Evolutionary conservation across 441 rosid species (phyloP), one percentile per base, ranked within the genome.

Genomic region (Adansonia madagascariensis): DNA sequence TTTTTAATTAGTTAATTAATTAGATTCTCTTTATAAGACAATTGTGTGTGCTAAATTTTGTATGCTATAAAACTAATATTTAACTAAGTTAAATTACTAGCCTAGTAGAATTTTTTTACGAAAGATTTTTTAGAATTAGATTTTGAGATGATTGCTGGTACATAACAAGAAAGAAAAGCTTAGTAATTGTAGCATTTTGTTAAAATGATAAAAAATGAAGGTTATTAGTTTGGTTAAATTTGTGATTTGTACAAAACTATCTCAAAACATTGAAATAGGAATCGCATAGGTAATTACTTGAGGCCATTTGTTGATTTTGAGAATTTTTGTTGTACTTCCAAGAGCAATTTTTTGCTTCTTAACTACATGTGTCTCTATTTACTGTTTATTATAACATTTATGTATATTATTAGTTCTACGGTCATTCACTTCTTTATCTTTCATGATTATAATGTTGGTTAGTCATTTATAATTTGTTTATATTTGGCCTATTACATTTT

Each of bases 151-250:
- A 68, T 24, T 22, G 1, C 43, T 49, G 59, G 20, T 20, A 46
- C 72, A 46, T 67, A 47, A 49, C 61, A 57, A 57, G 61, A 56
- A 56, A 56, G 61, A 57, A 57, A 47, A 69, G 59, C 59, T 20
- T 22, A 24, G 12, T 22, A 31, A 15, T 5, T n/a, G 9, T 8
- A n/a, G 18, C 24, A 24, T 70, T 17, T 56, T 3, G 60, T 70
- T 70, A 27, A 24, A 70, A 52, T 14, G 18, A 18, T 11, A 10
- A 69, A 50, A 15, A 31, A 14, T 27, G 31, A 1, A 24, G 52
- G 14, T 49, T 27, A 27, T 31, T 24, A 47, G 50, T 14, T 50
- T 14, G 10, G 20, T 14, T 44, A 10, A 43, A 4, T 66, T 43
- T 66, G 52, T 44, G 15, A 66, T 20, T 67, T 46, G 56, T 18